phyloP scores from a whole-genome alignment of 495 filamentous ascomycete genomes.

The Saxophila tyrrhenica region DNA sequence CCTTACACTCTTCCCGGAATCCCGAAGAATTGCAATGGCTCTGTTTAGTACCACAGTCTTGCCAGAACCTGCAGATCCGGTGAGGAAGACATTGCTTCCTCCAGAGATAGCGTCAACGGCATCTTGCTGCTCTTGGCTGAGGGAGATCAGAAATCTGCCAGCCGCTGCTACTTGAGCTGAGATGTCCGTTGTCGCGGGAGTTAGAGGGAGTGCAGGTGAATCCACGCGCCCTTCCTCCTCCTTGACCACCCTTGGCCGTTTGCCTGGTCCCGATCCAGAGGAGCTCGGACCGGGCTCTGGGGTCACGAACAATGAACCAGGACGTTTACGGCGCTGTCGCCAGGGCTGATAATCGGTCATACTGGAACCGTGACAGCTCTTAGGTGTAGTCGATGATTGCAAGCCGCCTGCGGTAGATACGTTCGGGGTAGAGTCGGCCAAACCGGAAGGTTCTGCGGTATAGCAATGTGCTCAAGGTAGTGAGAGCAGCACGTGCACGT shows the following conservation, averaged over 20 bases:
- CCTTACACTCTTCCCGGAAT: constrained; percentile 28
- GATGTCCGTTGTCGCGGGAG: neutral
- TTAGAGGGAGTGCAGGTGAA: neutral
- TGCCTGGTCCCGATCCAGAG: neutral
- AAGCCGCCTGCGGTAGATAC: too few relatives aligned
- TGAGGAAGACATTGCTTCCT: constrained; percentile 48
- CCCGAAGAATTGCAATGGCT: constrained; percentile 31
- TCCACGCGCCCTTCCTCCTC: neutral
- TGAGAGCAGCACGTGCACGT: too few relatives aligned
- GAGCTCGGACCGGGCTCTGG: neutral
- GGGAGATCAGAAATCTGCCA: neutral
- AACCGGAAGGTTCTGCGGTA: too few relatives aligned
- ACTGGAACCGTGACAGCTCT: neutral
- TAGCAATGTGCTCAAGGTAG: too few relatives aligned
- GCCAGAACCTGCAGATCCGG: constrained; percentile 50
- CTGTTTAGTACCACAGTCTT: constrained; percentile 45
- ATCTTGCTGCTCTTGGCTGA: neutral
- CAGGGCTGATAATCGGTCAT: neutral
- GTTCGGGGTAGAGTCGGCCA: too few relatives aligned
- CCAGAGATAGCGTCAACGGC: neutral
- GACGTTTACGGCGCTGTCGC: neutral
- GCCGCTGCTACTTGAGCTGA: neutral
- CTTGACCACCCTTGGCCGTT: neutral
- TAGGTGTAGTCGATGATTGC: too few relatives aligned
- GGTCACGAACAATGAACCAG: neutral